Evolutionary conservation across 164 flowering plant species (phyloP), one percentile per base, ranked within the genome.

Genomic region (Liriodendron chinense): DNA sequence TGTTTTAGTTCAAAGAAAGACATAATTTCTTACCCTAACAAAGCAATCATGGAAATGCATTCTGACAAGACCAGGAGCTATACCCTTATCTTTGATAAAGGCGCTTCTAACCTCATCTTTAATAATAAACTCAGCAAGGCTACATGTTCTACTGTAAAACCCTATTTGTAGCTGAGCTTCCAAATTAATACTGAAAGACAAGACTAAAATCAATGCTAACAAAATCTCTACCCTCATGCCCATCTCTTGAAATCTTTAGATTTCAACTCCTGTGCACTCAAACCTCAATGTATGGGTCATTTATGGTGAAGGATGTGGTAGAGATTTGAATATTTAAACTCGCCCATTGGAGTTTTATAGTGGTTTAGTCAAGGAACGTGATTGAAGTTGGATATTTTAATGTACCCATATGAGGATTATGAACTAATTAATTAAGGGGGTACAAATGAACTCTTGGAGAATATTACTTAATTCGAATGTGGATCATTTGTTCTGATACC

Each of bases 41-140:
- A 87, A 87, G 74, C 89, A 89, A 28, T 87, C 90, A 50, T 89
- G 89, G 70, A 87, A 89, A 66, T 87, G 90, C 83, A 89, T 74
- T 73, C 90, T 82, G 8, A 89, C 22, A 21, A 85, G 80, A 26
- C 83, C 82, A 70, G 87, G 74, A 63, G 83, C 84, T 1, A 83
- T 26, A 9, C 85, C 83, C n/a, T 2, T 76, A 43, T 83, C 80
- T 9, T 24, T 65, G 3, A 61, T 23, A 28, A 83, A 72, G 1
- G 71, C 85, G 4, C 69, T 79, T 8, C 68, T 61, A 20, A 83
- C 83, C 74, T 83, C 81, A 28, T 79, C 66, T 10, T 79, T 81
- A 0, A 81, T 70, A 8, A 87, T 73, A 12, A 77, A 68, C 62
- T 80, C 87, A 22, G 82, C 87, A n/a, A 25, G 0, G 1, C 18